Evolutionary conservation across 768 basidiomycete genomes (phyloP).

Genomic region (Termitomyces sp.): DNA sequence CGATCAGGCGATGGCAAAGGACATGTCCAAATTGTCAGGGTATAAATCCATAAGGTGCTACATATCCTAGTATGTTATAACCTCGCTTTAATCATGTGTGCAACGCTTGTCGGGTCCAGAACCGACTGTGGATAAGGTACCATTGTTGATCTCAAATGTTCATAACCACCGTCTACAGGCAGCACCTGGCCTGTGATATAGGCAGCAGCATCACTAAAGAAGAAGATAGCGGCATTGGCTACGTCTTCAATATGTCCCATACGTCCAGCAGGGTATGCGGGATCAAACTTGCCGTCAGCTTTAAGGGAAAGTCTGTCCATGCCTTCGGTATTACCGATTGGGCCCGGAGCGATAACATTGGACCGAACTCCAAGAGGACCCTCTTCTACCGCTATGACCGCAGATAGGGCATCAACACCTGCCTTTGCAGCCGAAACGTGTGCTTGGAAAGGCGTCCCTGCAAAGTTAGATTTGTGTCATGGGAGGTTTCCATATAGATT

Average conservation of each 20-base stretch:
- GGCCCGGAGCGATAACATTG: constrained; percentile 81
- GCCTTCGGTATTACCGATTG: constrained; percentile 70
- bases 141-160: constrained; percentile 42
- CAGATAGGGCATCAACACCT: constrained; percentile 83
- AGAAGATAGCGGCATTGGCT: constrained; percentile 68
- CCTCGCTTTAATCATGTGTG: constrained; percentile 47
- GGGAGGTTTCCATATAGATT: not conserved
- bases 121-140: constrained; percentile 63
- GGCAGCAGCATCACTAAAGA: constrained; percentile 77
- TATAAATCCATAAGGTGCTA: constrained; percentile 3
- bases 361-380: constrained; percentile 93
- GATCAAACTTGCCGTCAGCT: constrained; percentile 15
- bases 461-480: not conserved
- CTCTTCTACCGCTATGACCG: constrained; percentile 87
- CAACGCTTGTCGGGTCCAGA: constrained; percentile 51
- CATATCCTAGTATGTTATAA: constrained; percentile 19
- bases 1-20: not conserved
- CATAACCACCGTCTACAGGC: constrained; percentile 61
- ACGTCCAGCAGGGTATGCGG: constrained; percentile 38
- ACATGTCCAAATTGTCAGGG: not conserved
- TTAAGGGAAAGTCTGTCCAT: constrained; percentile 30
- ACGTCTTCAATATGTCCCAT: constrained; percentile 57
- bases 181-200: constrained; percentile 77
- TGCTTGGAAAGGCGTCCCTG: constrained; percentile 80
- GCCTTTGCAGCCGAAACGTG: constrained; percentile 97